These are phyloP conservation scores for Hamiltosporidium tvaerminnensis DNA, from an alignment of 371 early-diverging fungal genomes.

Conservation along the genomic window DNA sequence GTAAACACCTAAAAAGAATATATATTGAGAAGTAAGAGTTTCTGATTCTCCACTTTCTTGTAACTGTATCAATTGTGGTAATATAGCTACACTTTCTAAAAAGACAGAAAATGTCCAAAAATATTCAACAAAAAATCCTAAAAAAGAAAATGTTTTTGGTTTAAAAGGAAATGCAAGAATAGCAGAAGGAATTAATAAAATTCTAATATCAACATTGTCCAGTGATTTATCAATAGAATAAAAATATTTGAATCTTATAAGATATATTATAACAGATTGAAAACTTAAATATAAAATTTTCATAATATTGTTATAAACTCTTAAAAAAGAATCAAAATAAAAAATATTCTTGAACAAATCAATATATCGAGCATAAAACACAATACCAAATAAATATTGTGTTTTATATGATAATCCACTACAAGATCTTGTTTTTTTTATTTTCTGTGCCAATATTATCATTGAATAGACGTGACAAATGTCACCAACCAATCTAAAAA, in stretches of 20 bases:
- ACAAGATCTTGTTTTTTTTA: constrained; percentile 35
- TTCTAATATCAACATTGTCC: constrained; percentile 62
- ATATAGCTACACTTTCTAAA: constrained; percentile 82
- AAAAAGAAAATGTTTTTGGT: constrained; percentile 51
- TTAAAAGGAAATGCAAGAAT: constrained; percentile 53
- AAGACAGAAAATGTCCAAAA: constrained; percentile 84
- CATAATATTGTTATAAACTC: constrained; percentile 76
- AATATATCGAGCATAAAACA: constrained; percentile 80
- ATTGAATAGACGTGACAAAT: constrained; percentile 37
- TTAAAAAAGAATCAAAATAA: constrained; percentile 54
- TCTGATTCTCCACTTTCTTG: constrained; percentile 88
- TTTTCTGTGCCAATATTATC: constrained; percentile 40
- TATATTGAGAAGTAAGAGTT: constrained; percentile 85
- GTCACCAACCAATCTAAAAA: constrained; percentile 16
- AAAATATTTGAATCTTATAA: constrained; percentile 68
- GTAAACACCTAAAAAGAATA: constrained; percentile 88
- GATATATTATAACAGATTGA: constrained; percentile 68
- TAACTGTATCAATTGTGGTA: constrained; percentile 89
- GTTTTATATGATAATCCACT: constrained; percentile 87
- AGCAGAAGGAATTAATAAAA: constrained; percentile 43
- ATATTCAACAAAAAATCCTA: constrained; percentile 14
- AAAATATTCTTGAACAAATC: constrained; percentile 60
- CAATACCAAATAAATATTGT: constrained; percentile 74
- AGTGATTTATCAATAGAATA: constrained; percentile 71
- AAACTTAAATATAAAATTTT: constrained; percentile 75